phyloP scores from a whole-genome alignment of 1,284 basidiomycete genomes.

The Erythrobasidium hasegawianum region DNA sequence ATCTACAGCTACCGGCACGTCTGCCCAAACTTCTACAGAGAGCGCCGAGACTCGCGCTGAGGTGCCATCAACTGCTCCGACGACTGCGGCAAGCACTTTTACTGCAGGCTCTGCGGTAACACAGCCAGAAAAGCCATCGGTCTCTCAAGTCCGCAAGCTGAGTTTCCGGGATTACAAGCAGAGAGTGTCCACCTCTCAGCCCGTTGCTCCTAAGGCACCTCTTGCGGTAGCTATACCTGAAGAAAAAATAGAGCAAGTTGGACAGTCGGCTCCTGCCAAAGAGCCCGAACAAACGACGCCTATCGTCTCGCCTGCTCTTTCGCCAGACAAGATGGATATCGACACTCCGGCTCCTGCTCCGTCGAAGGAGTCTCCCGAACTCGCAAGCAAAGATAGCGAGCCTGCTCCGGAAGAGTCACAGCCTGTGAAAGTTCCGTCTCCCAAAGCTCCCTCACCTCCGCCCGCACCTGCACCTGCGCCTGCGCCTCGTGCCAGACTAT shows the following conservation, averaged over 20 bases:
- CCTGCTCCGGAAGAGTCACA: neutral
- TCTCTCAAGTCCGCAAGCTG: conserved; percentile 3
- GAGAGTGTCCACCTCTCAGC: neutral
- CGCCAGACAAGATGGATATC: neutral
- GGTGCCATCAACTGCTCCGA: too few species aligned
- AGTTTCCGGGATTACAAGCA: conserved; percentile 33
- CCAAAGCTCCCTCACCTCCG: neutral
- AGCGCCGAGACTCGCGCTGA: too few species aligned
- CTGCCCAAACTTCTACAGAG: too few species aligned
- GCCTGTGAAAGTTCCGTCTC: neutral
- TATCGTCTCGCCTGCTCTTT: neutral
- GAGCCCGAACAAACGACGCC: neutral
- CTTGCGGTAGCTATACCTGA: neutral
- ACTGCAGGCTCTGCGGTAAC: too few species aligned
- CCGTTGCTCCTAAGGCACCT: neutral
- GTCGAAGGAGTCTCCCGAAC: neutral
- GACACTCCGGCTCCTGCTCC: neutral
- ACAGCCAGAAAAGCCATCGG: neutral
- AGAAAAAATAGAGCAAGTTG: neutral
- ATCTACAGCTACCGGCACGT: too few species aligned
- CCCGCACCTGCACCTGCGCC: neutral
- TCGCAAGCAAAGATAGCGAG: neutral
- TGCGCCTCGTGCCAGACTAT: conserved; percentile 35
- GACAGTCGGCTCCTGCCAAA: neutral
- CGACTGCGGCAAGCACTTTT: too few species aligned